These are phyloP conservation scores for Pyrrhoderma noxium DNA, from an alignment of 1,284 basidiomycete genomes.

Conservation along the genomic window DNA sequence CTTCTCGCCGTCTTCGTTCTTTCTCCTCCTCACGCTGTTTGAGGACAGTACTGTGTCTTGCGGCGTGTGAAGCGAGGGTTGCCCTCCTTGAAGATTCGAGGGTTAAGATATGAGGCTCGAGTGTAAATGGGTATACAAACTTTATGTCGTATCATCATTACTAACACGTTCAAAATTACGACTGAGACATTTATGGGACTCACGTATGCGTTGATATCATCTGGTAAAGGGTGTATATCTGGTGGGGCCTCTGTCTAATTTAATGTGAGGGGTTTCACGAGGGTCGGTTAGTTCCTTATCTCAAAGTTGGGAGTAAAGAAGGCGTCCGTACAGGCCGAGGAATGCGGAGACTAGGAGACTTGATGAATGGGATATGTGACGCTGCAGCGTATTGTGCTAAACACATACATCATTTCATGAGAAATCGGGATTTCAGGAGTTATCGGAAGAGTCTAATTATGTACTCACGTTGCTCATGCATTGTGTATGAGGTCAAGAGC, in stretches of 20 bases:
- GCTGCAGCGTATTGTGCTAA: constrained; percentile 64
- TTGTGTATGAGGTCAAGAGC: no score
- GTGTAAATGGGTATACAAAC: constrained; percentile 92
- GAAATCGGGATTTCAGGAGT: no score
- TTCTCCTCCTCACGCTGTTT: constrained; percentile 69
- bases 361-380: constrained; percentile 75
- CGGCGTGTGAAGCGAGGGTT: constrained; percentile 56
- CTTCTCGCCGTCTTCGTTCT: constrained; percentile 68
- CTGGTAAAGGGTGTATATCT: constrained; percentile 88
- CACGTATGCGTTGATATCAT: constrained; percentile 83
- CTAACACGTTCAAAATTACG: no score
- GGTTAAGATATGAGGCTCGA: constrained; percentile 78
- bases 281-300: background rate
- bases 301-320: constrained; percentile 8
- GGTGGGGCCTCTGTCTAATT: constrained; percentile 71
- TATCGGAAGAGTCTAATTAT: no score
- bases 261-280: background rate
- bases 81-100: constrained; percentile 62
- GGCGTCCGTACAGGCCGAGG: constrained; percentile 72
- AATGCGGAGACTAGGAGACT: constrained; percentile 84
- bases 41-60: constrained; percentile 64
- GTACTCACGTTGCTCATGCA: no score
- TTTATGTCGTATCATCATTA: constrained; percentile 28
- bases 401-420: no score
- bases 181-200: constrained; percentile 23